Base-by-base conservation (phyloP, 805 yeast species). In the Zygosaccharomyces bailii region DNA sequence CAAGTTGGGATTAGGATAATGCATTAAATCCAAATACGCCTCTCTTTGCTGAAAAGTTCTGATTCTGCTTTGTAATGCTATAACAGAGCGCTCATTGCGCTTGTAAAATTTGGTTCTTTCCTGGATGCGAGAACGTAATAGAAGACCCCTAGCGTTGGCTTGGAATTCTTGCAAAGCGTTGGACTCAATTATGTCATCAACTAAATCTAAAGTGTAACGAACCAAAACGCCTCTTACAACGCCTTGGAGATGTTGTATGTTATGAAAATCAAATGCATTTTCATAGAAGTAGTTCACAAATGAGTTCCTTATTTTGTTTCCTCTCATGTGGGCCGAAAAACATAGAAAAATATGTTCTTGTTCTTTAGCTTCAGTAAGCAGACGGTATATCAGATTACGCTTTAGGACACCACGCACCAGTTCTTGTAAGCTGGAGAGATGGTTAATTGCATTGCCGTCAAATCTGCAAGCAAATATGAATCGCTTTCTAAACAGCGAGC, bases 1-100 rank as follows among this genome's bases (percentile, higher is more conserved):
- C 39, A 93, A 66, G 0, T 95, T 85, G 0, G 98, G 97, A 55
- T 85, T 82, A 30, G 74, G 76, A 61, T 77, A 80, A 7, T 77
- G 74, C 39, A 86, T 77, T 45, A 93, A 69, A 2, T 86, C 77
- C 47, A 75, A 76, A 65, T 87, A 93, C 1, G 96, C 93, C 25
- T 70, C 73, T 9, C 82, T 82, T 46, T 84, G 82, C 43, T 79
- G 75, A 52, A 74, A 71, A 24, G 88, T 82, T 45, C 89, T 76
- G 44, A 91, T 74, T 30, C 71, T 70, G 39, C 88, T 82, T 67
- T 93, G 99, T 13, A 90, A 77, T 55, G 72, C 76, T 49, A 87
- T 70, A 11, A 93, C 77, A 31, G 76, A 72, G n/a, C 71, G 74
- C 31, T 76, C 59, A 55, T 86, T 80, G 4, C 63, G 60, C 13